Evolutionary conservation across 441 rosid genomes (phyloP).

Genomic region (Rhodomyrtus psidioides): DNA sequence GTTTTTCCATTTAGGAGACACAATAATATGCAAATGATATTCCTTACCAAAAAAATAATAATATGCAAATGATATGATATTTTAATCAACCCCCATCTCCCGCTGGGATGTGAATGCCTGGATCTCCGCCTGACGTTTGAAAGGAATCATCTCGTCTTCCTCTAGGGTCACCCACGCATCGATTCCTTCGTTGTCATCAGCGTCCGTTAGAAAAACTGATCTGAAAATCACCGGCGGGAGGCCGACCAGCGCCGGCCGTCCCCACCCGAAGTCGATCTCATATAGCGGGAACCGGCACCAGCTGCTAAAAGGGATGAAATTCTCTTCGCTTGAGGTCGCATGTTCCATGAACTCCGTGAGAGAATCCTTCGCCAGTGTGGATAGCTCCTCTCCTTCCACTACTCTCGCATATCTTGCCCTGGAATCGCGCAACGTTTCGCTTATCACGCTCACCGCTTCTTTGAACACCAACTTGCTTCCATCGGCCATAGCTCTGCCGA

Average conservation of each 20-base stretch:
- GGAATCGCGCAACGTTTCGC: not conserved
- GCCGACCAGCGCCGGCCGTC: not conserved
- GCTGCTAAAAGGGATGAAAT: not conserved
- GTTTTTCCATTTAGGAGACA: not conserved
- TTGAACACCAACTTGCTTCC: not conserved
- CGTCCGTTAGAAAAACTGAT: not conserved
- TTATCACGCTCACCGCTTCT: not conserved
- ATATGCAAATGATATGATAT: not conserved
- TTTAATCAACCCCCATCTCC: not conserved
- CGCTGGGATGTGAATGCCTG: not conserved
- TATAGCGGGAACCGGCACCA: not conserved
- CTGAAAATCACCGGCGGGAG: not conserved
- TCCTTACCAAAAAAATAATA: too few species aligned
- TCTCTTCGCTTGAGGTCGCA: not conserved
- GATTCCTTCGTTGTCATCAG: not conserved
- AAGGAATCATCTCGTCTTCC: not conserved
- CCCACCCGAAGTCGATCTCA: not conserved
- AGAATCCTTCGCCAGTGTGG: not conserved
- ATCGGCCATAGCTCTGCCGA: not conserved
- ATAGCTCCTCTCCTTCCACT: not conserved
- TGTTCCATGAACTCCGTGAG: not conserved
- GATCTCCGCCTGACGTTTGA: not conserved
- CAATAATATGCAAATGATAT: not conserved
- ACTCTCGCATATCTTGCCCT: not conserved
- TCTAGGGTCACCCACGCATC: not conserved